Conservation (phyloP, 495 filamentous ascomycete genomes). For the Aspergillus leporis region DNA sequence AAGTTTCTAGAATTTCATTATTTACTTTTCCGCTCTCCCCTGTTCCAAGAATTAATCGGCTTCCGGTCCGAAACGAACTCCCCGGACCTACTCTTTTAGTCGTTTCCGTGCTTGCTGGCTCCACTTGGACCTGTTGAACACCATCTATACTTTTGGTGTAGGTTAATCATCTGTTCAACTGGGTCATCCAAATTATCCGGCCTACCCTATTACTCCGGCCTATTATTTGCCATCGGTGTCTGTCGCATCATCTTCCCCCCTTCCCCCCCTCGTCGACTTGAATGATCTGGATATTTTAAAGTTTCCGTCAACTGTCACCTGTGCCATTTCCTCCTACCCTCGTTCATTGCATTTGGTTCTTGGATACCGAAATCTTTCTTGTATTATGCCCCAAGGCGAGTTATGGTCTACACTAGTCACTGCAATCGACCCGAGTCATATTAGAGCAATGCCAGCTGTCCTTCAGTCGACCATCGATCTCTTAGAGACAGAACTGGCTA, state of each 20-base stretch:
- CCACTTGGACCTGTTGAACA: neutral
- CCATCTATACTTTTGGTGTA: neutral
- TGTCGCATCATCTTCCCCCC: neutral
- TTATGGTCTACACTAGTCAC: constrained; percentile 38
- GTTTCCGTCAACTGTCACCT: neutral
- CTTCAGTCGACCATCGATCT: constrained; percentile 48
- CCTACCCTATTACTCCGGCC: neutral
- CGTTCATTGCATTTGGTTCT: neutral
- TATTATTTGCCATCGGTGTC: neutral
- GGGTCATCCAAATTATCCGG: neutral
- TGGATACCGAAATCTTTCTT: neutral
- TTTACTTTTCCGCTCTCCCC: neutral
- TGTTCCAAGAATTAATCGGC: too few species aligned
- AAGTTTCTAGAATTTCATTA: constrained; percentile 7
- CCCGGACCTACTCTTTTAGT: constrained; percentile 27
- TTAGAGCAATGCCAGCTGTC: constrained; percentile 41
- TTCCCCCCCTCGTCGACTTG: neutral
- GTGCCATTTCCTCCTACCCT: neutral
- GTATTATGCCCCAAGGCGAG: constrained; percentile 38
- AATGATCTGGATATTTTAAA: neutral
- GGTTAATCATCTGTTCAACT: neutral
- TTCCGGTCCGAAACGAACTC: constrained; percentile 3
- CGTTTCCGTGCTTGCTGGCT: constrained; percentile 10
- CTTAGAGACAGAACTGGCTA: constrained; percentile 45
- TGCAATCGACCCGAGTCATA: constrained; percentile 34